Evolutionary conservation across 805 yeast genomes (phyloP).

Genomic region (Saccharomyces paradoxus): DNA sequence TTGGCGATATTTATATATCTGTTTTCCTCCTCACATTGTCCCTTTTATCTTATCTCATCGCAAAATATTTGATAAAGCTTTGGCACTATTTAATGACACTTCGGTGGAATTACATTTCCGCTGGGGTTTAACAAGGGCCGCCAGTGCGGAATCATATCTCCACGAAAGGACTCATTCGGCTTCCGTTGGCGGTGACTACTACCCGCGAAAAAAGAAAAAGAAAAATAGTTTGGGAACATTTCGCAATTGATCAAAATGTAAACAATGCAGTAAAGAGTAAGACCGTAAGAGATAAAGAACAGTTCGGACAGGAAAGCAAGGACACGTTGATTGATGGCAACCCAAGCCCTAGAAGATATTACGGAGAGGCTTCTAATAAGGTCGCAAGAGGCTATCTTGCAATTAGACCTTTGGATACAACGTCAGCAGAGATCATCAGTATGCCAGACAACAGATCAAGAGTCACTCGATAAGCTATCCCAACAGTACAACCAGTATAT

Average conservation of each 20-base stretch:
- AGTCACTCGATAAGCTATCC: constrained; percentile 4
- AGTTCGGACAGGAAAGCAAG: background rate
- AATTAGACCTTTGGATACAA: constrained; percentile 24
- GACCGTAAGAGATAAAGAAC: background rate
- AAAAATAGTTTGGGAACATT: background rate
- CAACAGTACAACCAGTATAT: constrained; percentile 17
- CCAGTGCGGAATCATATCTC: background rate
- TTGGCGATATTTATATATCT: background rate
- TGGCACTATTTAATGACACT: background rate
- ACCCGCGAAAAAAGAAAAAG: background rate
- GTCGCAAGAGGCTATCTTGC: constrained; percentile 27
- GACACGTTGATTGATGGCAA: background rate
- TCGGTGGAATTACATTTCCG: background rate
- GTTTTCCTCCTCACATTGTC: background rate
- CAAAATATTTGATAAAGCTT: background rate
- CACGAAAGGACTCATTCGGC: background rate
- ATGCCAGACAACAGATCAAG: background rate
- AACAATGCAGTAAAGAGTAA: background rate
- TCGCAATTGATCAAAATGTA: background rate
- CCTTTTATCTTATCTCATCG: background rate
- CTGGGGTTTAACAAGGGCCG: background rate
- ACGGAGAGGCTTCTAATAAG: constrained; percentile 21
- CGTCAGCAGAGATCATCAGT: constrained; percentile 12
- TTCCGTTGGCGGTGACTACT: background rate
- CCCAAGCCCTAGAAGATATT: constrained; percentile 16